Evolutionary conservation across 2,329 filamentous ascomycete genomes (phyloP), one percentile per base, ranked within the genome.

Genomic region (Exophiala sideris): DNA sequence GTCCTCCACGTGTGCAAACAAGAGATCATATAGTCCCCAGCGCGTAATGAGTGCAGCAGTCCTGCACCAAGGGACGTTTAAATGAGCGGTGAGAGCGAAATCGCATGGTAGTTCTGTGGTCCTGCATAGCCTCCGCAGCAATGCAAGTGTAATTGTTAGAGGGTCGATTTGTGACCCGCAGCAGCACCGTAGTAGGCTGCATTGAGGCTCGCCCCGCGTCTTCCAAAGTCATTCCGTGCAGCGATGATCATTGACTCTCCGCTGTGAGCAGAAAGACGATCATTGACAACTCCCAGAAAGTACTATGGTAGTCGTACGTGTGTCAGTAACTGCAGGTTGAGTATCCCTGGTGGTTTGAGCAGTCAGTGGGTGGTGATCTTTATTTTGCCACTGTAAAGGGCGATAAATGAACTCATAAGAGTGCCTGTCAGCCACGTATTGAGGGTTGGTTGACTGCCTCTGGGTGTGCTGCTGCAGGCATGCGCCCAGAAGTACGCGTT

Each of bases 1-100:
- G 40, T 38, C 10, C 16, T 54, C 50, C 55, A 57, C 50, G 51
- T 54, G 55, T 57, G 50, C 55, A 32, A 51, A 50, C 29, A 44
- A 34, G 54, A 54, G 36, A 21, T 44, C 42, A 57, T 32, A 20
- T 41, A 21, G 16, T 36, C 39, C 21, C 18, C 7, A 21, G 21
- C 20, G 7, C 20, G 20, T 14, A 24, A 44, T 34, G 18, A 20
- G 38, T 14, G 35, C n/a, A 40, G 42, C 33, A 14, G 29, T 14
- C 45, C 9, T 32, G 34, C 42, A 14, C 36, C 47, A 44, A 21
- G 24, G 39, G 20, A 34, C 45, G 21, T 45, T 14, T 16, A 18
- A 35, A 32, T 45, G 45, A 52, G 55, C 55, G 55, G 55, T 54
- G 51, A 35, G 20, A 40, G 32, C 42, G 42, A 14, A 10, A n/a